Evolutionary conservation across 345 rosid species (phyloP), one percentile per base, ranked within the genome.

Genomic region (Ceriops decandra): DNA sequence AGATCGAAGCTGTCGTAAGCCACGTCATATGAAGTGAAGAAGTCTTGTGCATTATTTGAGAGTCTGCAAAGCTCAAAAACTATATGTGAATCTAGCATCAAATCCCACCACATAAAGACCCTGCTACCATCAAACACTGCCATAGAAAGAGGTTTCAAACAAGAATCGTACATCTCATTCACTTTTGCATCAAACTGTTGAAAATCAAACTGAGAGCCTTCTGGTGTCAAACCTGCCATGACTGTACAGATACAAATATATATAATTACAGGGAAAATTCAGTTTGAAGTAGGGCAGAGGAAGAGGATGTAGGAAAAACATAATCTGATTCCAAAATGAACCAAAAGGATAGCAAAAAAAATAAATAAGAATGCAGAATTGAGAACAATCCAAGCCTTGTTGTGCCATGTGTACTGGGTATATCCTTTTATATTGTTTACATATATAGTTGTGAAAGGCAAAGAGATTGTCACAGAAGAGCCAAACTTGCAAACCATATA

Each of bases 1-100:
- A 85, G 64, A 78, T 90, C 98, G 74, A 93, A 93, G 69, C 82
- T 88, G n/a, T 93, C 97, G 49, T 82, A 82, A 49, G 84, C 92
- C 71, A 90, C 98, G 47, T 93, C 98, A 79, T 85, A 93, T 10
- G 80, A 53, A 6, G 96, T 87, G 82, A 87, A 90, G 66, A 89
- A 93, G 4, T 93, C 96, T 61, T 84, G 83, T 3, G 79, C 86
- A 9, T 88, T 93, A 31, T 59, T 68, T 36, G 82, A 60, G 24
- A 84, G 84, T 47, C 95, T 87, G 79, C 78, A 80, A 16, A 15
- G 57, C 30, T 54, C 21, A 11, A 30, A 27, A 76, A 31, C 21
- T 28, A 11, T 19, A 5, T 24, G 53, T 54, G 36, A 60, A 30
- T 36, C 42, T 21, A 46, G 6, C 4, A 58, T 30, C 57, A 51